A percentile compares a stretch with the other conserved stretches of the same genome.
Evolutionary conservation across 352 stramenopile species (phyloP).

Genomic region (Phytophthora nicotianae): DNA sequence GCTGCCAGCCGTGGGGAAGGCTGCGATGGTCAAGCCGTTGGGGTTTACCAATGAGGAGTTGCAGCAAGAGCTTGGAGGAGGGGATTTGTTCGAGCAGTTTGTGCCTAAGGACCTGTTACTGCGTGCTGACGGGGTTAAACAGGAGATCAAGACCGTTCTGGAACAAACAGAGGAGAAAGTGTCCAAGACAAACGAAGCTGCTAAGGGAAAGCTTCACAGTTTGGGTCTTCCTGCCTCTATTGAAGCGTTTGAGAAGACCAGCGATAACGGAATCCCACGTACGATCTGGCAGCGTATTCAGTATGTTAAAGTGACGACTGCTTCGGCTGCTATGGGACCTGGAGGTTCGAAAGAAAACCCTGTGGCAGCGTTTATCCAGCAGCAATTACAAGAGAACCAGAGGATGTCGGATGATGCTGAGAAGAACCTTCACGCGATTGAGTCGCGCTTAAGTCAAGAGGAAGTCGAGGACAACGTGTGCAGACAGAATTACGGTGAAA

Average conservation of each 20-base stretch:
- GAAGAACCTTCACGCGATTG: slow-evolving; percentile 59
- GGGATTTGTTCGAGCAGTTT: slow-evolving; percentile 77
- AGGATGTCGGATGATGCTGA: slow-evolving; percentile 56
- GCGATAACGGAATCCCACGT: slow-evolving; percentile 57
- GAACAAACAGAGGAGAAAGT: slow-evolving; percentile 47
- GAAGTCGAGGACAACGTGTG: slow-evolving; percentile 75
- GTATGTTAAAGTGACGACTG: slow-evolving; percentile 46
- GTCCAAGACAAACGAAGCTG: slow-evolving; percentile 50
- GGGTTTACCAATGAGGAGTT: slow-evolving; percentile 55
- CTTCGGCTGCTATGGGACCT: slow-evolving; percentile 20
- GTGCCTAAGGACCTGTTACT: slow-evolving; percentile 61
- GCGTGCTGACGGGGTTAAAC: slow-evolving; percentile 50
- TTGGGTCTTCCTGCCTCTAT: slow-evolving; percentile 78
- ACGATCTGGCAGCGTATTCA: slow-evolving; percentile 65
- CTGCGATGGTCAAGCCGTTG: slow-evolving; percentile 70
- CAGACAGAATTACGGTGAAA: slow-evolving; percentile 66
- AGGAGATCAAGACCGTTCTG: slow-evolving; percentile 56
- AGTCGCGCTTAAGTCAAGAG: slow-evolving; percentile 59
- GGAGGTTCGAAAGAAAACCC: slow-evolving; percentile 34
- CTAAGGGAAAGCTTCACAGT: slow-evolving; percentile 56
- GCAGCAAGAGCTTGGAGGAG: slow-evolving; percentile 51
- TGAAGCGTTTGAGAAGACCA: slow-evolving; percentile 76
- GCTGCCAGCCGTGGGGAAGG: slow-evolving; percentile 62
- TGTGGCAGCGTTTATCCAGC: slow-evolving; percentile 45
- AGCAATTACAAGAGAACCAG: slow-evolving; percentile 61